These are phyloP conservation scores for Salvia splendens DNA, from an alignment of 257 asterid species.

Conservation along the genomic window DNA sequence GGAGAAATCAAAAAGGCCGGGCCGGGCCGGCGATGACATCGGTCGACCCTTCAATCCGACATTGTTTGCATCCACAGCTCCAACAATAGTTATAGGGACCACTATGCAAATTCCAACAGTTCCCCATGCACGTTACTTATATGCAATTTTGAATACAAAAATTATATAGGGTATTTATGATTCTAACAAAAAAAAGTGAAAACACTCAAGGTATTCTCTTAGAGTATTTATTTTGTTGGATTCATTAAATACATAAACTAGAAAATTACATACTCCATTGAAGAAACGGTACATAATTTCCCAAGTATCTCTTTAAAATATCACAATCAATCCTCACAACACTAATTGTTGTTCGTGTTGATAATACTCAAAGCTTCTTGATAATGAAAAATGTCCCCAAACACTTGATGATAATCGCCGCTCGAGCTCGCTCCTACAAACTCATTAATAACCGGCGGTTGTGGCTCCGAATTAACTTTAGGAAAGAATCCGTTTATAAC, in stretches of 20 bases:
- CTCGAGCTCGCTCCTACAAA: not conserved
- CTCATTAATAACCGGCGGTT: not conserved
- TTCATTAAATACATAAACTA: not conserved
- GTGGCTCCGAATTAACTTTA: not conserved
- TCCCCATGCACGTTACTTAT: constrained; percentile 19
- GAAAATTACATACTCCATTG: constrained; percentile 2
- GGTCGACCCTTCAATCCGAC: too few species aligned
- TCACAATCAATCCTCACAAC: too few species aligned
- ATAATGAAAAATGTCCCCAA: constrained; percentile 38
- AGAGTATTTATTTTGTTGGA: not conserved
- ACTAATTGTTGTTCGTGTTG: not conserved
- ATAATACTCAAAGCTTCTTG: constrained; percentile 33
- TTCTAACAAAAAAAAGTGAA: not conserved
- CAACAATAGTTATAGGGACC: constrained; percentile 8
- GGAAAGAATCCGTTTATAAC: constrained; percentile 44
- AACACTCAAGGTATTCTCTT: too few species aligned
- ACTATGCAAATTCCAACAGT: not conserved
- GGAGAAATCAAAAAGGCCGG: too few species aligned
- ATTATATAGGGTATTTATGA: not conserved
- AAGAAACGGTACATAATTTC: not conserved
- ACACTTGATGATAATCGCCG: constrained; percentile 25
- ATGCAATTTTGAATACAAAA: not conserved
- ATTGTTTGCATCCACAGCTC: not conserved
- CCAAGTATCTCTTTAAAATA: too few species aligned
- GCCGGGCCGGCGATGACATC: too few species aligned